Percentiles rank a stretch among this genome's conserved stretches.
Evolutionary conservation across 805 yeast species (phyloP).

Genomic region (Priceomyces castillae): DNA sequence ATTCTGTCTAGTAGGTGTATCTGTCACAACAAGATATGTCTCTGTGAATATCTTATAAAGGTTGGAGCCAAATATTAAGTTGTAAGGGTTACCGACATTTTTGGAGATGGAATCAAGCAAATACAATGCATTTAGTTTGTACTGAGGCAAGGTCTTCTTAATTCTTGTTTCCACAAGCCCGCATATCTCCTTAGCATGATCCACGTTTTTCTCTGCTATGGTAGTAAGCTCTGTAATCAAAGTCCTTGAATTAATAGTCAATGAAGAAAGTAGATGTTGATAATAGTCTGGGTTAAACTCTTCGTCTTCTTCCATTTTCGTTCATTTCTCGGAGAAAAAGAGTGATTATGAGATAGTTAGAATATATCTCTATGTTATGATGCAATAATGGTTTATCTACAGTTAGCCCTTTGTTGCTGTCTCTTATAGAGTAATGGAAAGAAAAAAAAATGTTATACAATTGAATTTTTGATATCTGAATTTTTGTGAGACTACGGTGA

Average conservation of each 20-base stretch:
- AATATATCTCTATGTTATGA: neutral
- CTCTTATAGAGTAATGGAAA: neutral
- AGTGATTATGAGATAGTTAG: neutral
- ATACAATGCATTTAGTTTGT: slow-evolving; percentile 35
- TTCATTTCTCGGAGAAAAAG: neutral
- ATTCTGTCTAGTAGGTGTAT: slow-evolving; percentile 37
- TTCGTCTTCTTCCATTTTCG: slow-evolving; percentile 15
- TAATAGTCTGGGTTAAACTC: slow-evolving; percentile 27
- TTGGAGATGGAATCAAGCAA: slow-evolving; percentile 42
- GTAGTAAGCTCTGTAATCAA: slow-evolving; percentile 39
- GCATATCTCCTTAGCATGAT: slow-evolving; percentile 31
- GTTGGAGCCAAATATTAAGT: slow-evolving; percentile 33
- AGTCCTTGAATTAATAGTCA: slow-evolving; percentile 38
- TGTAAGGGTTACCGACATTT: slow-evolving; percentile 44
- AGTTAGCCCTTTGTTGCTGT: neutral
- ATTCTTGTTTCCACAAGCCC: slow-evolving; percentile 36
- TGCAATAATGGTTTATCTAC: neutral
- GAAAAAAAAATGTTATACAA: neutral
- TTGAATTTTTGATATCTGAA: neutral
- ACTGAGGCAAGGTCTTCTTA: slow-evolving; percentile 36
- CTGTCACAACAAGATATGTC: slow-evolving; percentile 38
- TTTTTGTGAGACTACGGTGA: neutral
- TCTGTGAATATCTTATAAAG: slow-evolving; percentile 37
- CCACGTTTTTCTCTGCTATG: slow-evolving; percentile 33
- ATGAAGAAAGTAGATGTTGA: slow-evolving; percentile 29